Base-by-base conservation (phyloP, 306 rosid genomes). In the Lupinus albus region DNA sequence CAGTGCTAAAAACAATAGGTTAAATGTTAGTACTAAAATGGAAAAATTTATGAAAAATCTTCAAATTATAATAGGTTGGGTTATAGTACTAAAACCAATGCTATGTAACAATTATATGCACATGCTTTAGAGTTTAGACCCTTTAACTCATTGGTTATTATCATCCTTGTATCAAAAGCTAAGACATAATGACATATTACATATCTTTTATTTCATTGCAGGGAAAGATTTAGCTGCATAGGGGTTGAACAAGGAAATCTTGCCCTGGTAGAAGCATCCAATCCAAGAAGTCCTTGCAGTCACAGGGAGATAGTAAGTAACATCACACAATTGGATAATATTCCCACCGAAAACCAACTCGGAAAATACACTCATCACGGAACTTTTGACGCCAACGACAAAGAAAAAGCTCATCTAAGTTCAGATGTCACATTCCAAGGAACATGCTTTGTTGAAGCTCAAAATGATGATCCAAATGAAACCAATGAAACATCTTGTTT, bases 221-320 rank as follows among this genome's bases (percentile, higher is more conserved):
- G 97, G 85, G 90, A 85, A 83, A 81, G 71, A 76, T 89, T 89
- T 54, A 70, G 60, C 30, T 25, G 30, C 70, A 13, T 18, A 14
- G 67, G 67, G 18, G 38, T 33, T 14, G 82, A 84, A 60, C 68
- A 56, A 12, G 71, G 45, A 15, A 39, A 56, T 21, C 44, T 69
- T 59, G 4, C 52, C 2, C 76, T 21, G 7, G 13, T 39, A 55
- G 80, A 70, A 35, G 30, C 73, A 41, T 21, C 38, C 65, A 3
- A 3, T 32, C 25, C 76, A 7, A 76, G 44, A 62, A 80, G 20
- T 59, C 60, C 64, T 44, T 8, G 0, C 0, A 58, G 5, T 36
- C 82, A 25, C 30, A 25, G 30, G 30, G 30, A 80, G 72, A 59
- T 33, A 14, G 48, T 32, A 11, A 76, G 18, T 54, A 44, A 2